Evolutionary conservation across 1,139 yeast species (phyloP).

Genomic region (Candida anutae): DNA sequence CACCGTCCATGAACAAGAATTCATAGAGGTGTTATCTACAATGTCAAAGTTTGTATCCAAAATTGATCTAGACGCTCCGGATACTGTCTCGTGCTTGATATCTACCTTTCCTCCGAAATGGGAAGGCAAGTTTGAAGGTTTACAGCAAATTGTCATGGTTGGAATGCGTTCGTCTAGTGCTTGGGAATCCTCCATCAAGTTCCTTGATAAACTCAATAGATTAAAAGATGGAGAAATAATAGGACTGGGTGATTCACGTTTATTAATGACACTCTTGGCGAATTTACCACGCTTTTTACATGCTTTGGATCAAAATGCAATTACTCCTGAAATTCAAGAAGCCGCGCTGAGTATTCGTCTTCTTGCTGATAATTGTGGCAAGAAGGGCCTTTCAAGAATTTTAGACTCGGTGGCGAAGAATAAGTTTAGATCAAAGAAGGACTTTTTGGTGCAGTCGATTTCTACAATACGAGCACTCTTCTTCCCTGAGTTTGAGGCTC

Average conservation of each 20-base stretch:
- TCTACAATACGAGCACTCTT: slow-evolving; percentile 58
- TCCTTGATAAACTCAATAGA: slow-evolving; percentile 64
- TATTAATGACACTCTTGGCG: slow-evolving; percentile 65
- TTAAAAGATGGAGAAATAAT: slow-evolving; percentile 70
- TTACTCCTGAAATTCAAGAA: slow-evolving; percentile 44
- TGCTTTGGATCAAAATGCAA: slow-evolving; percentile 55
- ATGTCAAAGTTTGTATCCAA: slow-evolving; percentile 78
- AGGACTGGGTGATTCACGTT: slow-evolving; percentile 63
- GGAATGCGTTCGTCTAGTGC: slow-evolving; percentile 81
- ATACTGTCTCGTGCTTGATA: slow-evolving; percentile 73
- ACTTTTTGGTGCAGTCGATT: slow-evolving; percentile 75
- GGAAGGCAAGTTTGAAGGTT: slow-evolving; percentile 91
- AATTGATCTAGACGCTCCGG: slow-evolving; percentile 79
- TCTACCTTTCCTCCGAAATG: slow-evolving; percentile 91
- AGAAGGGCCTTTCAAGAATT: slow-evolving; percentile 62
- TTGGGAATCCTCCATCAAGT: slow-evolving; percentile 67
- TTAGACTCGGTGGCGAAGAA: slow-evolving; percentile 69
- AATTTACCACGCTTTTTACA: slow-evolving; percentile 81
- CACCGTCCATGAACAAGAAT: slow-evolving; percentile 89
- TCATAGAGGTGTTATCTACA: slow-evolving; percentile 76
- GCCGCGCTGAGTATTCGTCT: slow-evolving; percentile 52
- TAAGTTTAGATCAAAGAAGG: slow-evolving; percentile 81
- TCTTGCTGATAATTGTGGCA: slow-evolving; percentile 53
- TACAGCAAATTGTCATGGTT: slow-evolving; percentile 68
- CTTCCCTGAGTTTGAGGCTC: slow-evolving; percentile 72